A percentile compares a stretch with the other conserved stretches of the same genome.
Conservation (phyloP, 495 filamentous ascomycete species). For the Penicilliopsis zonata region DNA sequence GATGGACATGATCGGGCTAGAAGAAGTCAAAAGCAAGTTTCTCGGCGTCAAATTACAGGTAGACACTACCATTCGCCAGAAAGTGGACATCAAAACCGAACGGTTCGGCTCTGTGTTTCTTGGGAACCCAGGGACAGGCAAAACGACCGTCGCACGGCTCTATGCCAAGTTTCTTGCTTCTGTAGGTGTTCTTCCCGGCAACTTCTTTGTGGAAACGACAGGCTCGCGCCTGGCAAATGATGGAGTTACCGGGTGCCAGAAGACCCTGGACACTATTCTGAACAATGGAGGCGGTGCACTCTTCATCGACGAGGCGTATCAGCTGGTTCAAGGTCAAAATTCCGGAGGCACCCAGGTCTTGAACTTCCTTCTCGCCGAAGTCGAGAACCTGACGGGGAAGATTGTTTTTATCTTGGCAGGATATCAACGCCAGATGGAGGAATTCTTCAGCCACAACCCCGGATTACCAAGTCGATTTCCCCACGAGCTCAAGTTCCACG, state of each 20-base stretch:
- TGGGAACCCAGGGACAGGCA: conserved; percentile 76
- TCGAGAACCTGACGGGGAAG: conserved; percentile 65
- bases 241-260: conserved; percentile 44
- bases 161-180: conserved; percentile 59
- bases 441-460: conserved; percentile 67
- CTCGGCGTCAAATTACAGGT: conserved; percentile 56
- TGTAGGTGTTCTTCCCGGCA: conserved; percentile 42
- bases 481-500: conserved; percentile 48
- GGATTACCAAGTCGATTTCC: conserved; percentile 66
- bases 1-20: conserved; percentile 63
- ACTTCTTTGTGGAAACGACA: conserved; percentile 50
- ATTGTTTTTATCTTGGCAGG: conserved; percentile 69
- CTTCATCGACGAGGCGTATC: conserved; percentile 70
- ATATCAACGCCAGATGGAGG: conserved; percentile 69
- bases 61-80: conserved; percentile 47
- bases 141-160: conserved; percentile 70
- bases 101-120: conserved; percentile 53
- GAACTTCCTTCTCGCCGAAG: conserved; percentile 62
- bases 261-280: conserved; percentile 41
- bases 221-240: conserved; percentile 54
- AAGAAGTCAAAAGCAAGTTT: conserved; percentile 53
- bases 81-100: conserved; percentile 40
- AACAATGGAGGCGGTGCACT: conserved; percentile 53
- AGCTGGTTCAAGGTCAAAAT: conserved; percentile 35
- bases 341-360: conserved; percentile 48